Conservation (phyloP, 140 eudicot species). For the Flaveria floridana region DNA sequence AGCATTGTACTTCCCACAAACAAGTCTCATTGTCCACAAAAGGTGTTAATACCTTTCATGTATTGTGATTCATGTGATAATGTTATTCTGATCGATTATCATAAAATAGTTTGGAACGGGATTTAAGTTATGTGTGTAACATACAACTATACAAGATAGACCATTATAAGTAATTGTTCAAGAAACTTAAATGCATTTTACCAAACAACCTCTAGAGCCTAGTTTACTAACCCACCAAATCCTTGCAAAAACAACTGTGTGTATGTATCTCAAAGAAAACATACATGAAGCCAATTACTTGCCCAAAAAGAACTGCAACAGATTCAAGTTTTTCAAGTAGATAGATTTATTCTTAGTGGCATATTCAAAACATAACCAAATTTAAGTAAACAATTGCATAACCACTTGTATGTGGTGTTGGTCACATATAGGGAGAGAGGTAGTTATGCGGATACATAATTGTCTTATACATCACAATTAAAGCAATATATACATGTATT, state of each 20-base stretch:
- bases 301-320: neutral
- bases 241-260: neutral
- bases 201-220: neutral
- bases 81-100: no score
- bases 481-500: neutral
- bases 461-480: neutral
- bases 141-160: no score
- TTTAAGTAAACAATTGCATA: neutral
- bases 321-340: neutral
- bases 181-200: neutral
- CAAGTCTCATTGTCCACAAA: neutral
- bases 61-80: no score
- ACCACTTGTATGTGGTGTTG: neutral
- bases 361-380: no score
- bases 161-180: no score
- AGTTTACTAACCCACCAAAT: neutral
- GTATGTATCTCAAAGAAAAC: slow-evolving; percentile 1
- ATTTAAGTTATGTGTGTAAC: no score
- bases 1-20: neutral
- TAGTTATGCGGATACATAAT: neutral
- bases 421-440: neutral
- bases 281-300: neutral
- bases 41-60: no score
- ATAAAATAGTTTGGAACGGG: no score
- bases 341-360: neutral